A percentile compares a stretch with the other conserved stretches of the same genome.
Conservation (phyloP, 257 asterid genomes). For the Lavandula angustifolia region DNA sequence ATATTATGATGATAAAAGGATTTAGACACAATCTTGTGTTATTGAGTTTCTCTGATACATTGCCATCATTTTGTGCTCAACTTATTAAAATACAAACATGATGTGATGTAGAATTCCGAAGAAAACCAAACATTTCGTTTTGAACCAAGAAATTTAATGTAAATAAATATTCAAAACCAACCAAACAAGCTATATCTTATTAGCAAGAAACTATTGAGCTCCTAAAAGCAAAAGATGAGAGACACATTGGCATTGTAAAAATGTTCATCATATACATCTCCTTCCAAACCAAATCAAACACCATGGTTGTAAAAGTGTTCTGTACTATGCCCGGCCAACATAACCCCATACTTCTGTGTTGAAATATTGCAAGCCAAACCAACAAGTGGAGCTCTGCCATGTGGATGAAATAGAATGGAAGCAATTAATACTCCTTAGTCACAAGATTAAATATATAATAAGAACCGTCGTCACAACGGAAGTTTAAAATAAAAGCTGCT, state of each 20-base stretch:
- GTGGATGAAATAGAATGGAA: no score
- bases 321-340: constrained; percentile 86
- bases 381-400: constrained; percentile 70
- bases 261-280: constrained; percentile 67
- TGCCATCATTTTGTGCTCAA: no score
- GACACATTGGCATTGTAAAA: constrained; percentile 67
- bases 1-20: no score
- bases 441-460: no score
- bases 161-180: constrained; percentile 24
- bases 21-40: no score
- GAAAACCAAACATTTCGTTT: background rate
- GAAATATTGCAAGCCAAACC: constrained; percentile 66
- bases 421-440: no score
- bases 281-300: constrained; percentile 84
- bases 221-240: constrained; percentile 67
- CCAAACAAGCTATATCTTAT: background rate
- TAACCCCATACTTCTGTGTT: constrained; percentile 57
- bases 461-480: constrained; percentile 72
- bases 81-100: no score
- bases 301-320: no score
- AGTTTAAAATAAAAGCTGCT: no score
- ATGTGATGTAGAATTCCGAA: no score
- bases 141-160: constrained; percentile 1
- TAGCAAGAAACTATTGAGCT: constrained; percentile 65
- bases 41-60: no score